These are phyloP conservation scores for Claviceps sp. DNA, from an alignment of 2,329 filamentous ascomycete species.

Conservation along the genomic window DNA sequence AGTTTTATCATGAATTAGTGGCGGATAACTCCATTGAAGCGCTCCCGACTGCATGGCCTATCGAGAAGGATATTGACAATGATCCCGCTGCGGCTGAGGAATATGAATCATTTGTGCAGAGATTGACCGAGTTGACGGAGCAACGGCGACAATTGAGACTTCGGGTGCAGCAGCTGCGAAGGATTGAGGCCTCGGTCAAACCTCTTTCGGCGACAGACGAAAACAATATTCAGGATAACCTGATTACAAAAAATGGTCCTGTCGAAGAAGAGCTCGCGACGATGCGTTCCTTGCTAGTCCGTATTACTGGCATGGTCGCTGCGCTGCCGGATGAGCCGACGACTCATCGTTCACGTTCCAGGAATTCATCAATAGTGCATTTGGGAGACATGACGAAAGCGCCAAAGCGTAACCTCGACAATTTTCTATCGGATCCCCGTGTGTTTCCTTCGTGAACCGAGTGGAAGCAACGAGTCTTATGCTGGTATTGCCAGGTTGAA, in stretches of 20 bases:
- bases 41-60: slow-evolving; percentile 34
- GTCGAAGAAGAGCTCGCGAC: slow-evolving; percentile 53
- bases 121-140: slow-evolving; percentile 35
- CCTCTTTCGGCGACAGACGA: slow-evolving; percentile 21
- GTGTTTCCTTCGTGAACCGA: slow-evolving; percentile 10
- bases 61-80: slow-evolving; percentile 21
- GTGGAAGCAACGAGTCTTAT: not conserved
- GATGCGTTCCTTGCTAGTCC: slow-evolving; percentile 49
- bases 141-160: slow-evolving; percentile 21
- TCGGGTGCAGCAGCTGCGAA: slow-evolving; percentile 32
- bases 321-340: slow-evolving; percentile 17
- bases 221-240: slow-evolving; percentile 45
- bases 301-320: slow-evolving; percentile 42
- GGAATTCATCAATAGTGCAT: slow-evolving; percentile 10
- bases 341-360: not conserved
- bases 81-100: slow-evolving; percentile 33
- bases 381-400: slow-evolving; percentile 24
- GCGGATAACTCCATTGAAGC: slow-evolving; percentile 28
- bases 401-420: slow-evolving; percentile 29
- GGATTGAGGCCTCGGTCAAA: slow-evolving; percentile 35
- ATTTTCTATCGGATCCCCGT: slow-evolving; percentile 21
- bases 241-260: slow-evolving; percentile 51
- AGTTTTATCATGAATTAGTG: slow-evolving; percentile 16
- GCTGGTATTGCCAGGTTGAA: not conserved
- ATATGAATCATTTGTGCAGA: slow-evolving; percentile 36